Evolutionary conservation across 768 basidiomycete species (phyloP), one percentile per base, ranked within the genome.

Genomic region (Lepiota venenata): DNA sequence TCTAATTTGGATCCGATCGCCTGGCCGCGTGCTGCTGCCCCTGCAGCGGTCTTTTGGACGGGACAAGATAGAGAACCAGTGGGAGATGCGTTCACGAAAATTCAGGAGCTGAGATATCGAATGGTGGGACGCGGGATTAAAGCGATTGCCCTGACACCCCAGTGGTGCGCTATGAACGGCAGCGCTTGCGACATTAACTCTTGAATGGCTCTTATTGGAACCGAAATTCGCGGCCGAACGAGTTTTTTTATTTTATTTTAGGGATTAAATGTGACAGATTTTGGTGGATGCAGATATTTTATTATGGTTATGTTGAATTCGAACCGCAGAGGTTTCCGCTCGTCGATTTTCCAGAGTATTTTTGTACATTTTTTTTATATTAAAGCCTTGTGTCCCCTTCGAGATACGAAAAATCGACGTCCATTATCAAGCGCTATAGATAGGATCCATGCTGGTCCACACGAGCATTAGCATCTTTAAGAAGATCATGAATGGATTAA

Each of bases 41-140:
- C 82, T 3, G 88, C 88, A 0, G 90, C 91, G 64, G 70, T 69
- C 49, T 91, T 88, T 68, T 91, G 89, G 89, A 80, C 78, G 4
- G 88, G 87, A 5, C 66, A 25, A 25, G 2, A 72, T 4, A 74
- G 70, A 6, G 73, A 74, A 4, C 67, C 79, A 58, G 69, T 71
- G 1, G 66, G 62, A 1, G 67, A 72, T 15, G 88, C 88, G 1
- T 69, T 88, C 1, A 80, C 84, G n/a, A 78, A 88, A 2, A 68
- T 92, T 61, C 87, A 90, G 58, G 87, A 87, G 55, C 47, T 87
- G 43, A 69, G 76, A 1, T 86, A 80, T 67, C 74, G 87, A 20
- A 76, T 86, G 65, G 74, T 77, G 9, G 74, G 81, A 62, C 72
- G 85, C 5, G 88, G 88, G 3, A 72, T 90, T 4, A 61, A 70